Percentiles rank a stretch among this genome's conserved stretches.
These are phyloP conservation scores for Glycine soja DNA, from an alignment of 306 rosid species.

Conservation along the genomic window DNA sequence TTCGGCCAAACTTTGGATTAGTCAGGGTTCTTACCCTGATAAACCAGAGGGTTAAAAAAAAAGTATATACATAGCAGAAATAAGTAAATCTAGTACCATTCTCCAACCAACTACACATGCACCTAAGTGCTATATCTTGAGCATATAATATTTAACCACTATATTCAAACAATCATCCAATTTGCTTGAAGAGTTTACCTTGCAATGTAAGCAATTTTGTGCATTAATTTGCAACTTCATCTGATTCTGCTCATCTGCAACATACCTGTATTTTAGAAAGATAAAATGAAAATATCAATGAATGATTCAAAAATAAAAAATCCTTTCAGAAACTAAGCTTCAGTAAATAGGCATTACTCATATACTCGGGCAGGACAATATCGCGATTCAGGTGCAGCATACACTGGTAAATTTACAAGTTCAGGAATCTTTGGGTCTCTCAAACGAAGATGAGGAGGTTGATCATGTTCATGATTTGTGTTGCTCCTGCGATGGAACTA, in stretches of 20 bases:
- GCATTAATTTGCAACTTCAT: conserved; percentile 89
- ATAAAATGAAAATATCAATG: conserved; percentile 28
- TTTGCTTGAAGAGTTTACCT: conserved; percentile 61
- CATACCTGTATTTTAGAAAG: conserved; percentile 62
- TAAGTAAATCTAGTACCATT: not conserved
- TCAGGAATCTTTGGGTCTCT: conserved; percentile 81
- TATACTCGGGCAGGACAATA: conserved; percentile 97
- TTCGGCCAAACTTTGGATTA: no score
- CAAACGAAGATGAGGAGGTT: conserved; percentile 89
- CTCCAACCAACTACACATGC: not conserved
- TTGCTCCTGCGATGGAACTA: conserved; percentile 72
- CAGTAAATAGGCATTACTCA: conserved; percentile 63
- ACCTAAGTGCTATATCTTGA: not conserved
- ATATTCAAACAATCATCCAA: not conserved
- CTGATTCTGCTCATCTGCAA: conserved; percentile 66
- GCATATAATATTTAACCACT: not conserved
- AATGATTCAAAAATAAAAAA: conserved; percentile 27
- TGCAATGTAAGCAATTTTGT: conserved; percentile 95
- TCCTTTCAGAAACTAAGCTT: conserved; percentile 37
- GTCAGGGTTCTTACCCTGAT: no score
- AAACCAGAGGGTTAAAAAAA: no score
- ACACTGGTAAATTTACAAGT: conserved; percentile 73
- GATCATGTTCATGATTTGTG: conserved; percentile 98
- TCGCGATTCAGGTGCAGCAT: conserved; percentile 86
- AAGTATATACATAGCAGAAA: no score